These are phyloP conservation scores for Podaxis sp. DNA, from an alignment of 768 basidiomycete species.

Conservation along the genomic window DNA sequence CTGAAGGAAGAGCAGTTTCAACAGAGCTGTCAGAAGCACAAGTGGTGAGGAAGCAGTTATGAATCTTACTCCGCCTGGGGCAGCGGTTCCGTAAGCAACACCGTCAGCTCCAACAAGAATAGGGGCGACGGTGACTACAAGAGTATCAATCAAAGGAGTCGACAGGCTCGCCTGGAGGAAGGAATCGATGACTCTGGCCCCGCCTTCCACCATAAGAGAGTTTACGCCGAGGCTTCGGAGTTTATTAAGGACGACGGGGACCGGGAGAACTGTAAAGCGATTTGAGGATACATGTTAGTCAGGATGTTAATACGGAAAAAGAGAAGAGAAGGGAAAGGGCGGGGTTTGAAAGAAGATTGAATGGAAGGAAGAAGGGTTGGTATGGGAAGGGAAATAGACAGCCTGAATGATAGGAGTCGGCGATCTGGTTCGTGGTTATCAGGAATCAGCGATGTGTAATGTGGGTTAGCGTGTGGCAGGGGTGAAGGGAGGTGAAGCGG, in stretches of 20 bases:
- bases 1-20: not conserved
- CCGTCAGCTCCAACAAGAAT: conserved; percentile 76
- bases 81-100: conserved; percentile 44
- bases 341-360: conserved; percentile 25
- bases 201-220: conserved; percentile 96
- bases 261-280: conserved; percentile 22
- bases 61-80: not conserved
- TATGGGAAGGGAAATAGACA: conserved; percentile 2
- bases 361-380: conserved; percentile 9
- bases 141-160: conserved; percentile 55
- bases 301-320: conserved; percentile 19
- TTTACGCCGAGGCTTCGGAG: conserved; percentile 59
- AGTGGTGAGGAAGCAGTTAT: too few relatives aligned
- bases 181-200: conserved; percentile 76
- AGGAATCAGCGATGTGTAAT: not conserved
- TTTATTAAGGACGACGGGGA: conserved; percentile 48
- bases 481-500: not conserved
- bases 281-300: conserved; percentile 9
- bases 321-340: conserved; percentile 14
- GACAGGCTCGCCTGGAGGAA: conserved; percentile 44
- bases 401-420: not conserved
- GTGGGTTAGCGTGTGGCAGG: not conserved
- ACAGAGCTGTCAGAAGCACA: not conserved
- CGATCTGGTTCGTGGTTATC: not conserved
- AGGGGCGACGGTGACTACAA: conserved; percentile 88